A percentile compares a stretch with the other conserved stretches of the same genome.
Evolutionary conservation across 495 filamentous ascomycete species (phyloP).

Genomic region (Geopyxis carbonaria): DNA sequence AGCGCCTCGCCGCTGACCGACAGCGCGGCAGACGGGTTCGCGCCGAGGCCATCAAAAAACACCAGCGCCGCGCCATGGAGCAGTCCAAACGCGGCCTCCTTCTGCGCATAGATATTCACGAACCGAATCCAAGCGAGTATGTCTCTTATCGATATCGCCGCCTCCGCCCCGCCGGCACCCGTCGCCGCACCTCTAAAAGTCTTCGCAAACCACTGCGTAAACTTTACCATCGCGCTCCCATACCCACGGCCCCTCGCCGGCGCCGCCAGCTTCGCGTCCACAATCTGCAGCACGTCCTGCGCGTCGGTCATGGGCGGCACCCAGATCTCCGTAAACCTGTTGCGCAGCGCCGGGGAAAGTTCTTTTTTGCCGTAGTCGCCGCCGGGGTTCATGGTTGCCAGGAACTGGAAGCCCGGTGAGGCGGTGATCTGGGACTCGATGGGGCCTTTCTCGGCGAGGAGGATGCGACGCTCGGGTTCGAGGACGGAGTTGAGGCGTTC

Average conservation of each 20-base stretch:
- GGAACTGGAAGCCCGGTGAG: slow-evolving; percentile 74
- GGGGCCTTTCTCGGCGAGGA: slow-evolving; percentile 85
- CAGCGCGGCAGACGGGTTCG: slow-evolving; percentile 75
- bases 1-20: slow-evolving; percentile 39
- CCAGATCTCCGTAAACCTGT: slow-evolving; percentile 98
- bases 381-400: slow-evolving; percentile 98
- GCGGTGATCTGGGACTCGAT: slow-evolving; percentile 62
- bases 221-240: slow-evolving; percentile 80
- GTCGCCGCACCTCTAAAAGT: slow-evolving; percentile 55
- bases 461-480: slow-evolving; percentile 66
- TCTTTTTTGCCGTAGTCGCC: slow-evolving; percentile 97
- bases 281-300: slow-evolving; percentile 76
- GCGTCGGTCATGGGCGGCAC: slow-evolving; percentile 66
- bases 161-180: slow-evolving; percentile 15
- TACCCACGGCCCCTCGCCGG: too few species aligned
- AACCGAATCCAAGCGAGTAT: slow-evolving; percentile 89
- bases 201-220: slow-evolving; percentile 79
- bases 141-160: slow-evolving; percentile 73
- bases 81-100: slow-evolving; percentile 41
- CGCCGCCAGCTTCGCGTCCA: slow-evolving; percentile 53
- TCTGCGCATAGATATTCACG: slow-evolving; percentile 44
- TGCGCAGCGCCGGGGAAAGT: slow-evolving; percentile 82
- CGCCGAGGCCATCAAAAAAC: slow-evolving; percentile 85
- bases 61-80: slow-evolving; percentile 87
- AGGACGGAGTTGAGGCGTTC: slow-evolving; percentile 97